Conservation (phyloP, 2,329 filamentous ascomycete species). For the Penicillium concentricum region DNA sequence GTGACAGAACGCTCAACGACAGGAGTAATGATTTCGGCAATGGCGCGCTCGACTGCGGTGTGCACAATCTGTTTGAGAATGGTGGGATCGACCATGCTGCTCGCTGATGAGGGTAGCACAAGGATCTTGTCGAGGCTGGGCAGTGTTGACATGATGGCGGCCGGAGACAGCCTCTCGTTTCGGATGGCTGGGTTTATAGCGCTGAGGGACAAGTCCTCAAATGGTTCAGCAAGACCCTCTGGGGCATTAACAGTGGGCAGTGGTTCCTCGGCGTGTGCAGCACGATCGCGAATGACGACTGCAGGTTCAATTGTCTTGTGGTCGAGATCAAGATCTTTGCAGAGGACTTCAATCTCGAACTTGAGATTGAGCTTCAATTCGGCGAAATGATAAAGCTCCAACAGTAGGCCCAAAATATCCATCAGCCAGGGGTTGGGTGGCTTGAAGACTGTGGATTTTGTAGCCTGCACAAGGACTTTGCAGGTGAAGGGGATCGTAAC, state of each 20-base stretch:
- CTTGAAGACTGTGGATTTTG: conserved; percentile 81
- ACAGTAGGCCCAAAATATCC: conserved; percentile 87
- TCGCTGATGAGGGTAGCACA: conserved; percentile 73
- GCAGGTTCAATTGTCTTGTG: conserved; percentile 89
- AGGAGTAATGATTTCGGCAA: conserved; percentile 94
- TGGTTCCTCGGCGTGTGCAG: conserved; percentile 60
- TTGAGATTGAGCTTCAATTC: conserved; percentile 96
- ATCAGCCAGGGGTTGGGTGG: conserved; percentile 97
- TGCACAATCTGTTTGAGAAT: conserved; percentile 74
- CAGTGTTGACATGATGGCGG: conserved; percentile 73
- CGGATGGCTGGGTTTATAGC: conserved; percentile 67
- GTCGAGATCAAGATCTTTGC: conserved; percentile 87
- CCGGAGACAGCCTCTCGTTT: conserved; percentile 71
- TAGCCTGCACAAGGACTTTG: conserved; percentile 86
- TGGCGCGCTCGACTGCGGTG: conserved; percentile 80
- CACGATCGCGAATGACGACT: conserved; percentile 76
- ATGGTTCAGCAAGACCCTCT: conserved; percentile 75
- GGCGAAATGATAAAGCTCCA: conserved; percentile 89
- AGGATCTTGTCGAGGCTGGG: conserved; percentile 80
- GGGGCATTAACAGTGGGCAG: conserved; percentile 56
- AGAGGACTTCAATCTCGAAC: conserved; percentile 97
- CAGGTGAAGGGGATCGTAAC: conserved; percentile 97
- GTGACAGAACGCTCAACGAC: conserved; percentile 97
- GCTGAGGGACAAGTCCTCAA: conserved; percentile 78
- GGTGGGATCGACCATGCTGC: conserved; percentile 70